These are phyloP conservation scores for Mycena albidolilacea DNA, from an alignment of 768 basidiomycete genomes.

Conservation along the genomic window DNA sequence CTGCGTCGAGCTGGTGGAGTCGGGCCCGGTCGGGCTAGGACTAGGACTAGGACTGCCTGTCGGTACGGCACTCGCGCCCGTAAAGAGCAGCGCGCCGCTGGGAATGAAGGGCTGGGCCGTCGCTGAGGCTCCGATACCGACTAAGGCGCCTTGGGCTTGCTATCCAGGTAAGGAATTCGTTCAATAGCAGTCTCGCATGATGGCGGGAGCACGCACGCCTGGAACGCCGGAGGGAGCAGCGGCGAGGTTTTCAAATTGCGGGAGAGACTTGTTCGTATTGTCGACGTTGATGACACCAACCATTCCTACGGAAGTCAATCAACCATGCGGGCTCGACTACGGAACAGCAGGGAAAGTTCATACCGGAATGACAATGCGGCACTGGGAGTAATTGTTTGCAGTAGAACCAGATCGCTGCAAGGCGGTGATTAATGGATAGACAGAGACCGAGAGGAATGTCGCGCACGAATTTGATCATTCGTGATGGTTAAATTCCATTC, in stretches of 20 bases:
- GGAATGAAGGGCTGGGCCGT: conserved; percentile 50
- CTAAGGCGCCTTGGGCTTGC: conserved; percentile 60
- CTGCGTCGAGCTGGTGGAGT: neutral
- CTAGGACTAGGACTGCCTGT: no score
- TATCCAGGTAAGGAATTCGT: conserved; percentile 27
- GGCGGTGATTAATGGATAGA: conserved; percentile 40
- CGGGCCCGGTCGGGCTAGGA: no score
- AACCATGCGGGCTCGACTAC: no score
- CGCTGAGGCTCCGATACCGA: conserved; percentile 63
- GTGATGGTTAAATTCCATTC: conserved; percentile 68
- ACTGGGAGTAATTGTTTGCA: conserved; percentile 64
- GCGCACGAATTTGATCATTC: conserved; percentile 60
- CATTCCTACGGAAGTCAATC: conserved; percentile 50
- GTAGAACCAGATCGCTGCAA: conserved; percentile 70
- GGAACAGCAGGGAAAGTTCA: neutral
- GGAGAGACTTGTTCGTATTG: conserved; percentile 54
- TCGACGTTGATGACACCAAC: conserved; percentile 67
- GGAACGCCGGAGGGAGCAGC: conserved; percentile 21
- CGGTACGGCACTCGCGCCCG: no score
- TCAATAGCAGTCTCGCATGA: neutral
- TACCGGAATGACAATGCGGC: conserved; percentile 56
- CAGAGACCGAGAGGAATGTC: no score
- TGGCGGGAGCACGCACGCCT: conserved; percentile 48
- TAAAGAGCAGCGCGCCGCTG: neutral
- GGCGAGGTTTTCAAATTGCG: conserved; percentile 43